These are phyloP conservation scores for Tolypocladium nubicola DNA, from an alignment of 2,329 filamentous ascomycete genomes.

Conservation along the genomic window DNA sequence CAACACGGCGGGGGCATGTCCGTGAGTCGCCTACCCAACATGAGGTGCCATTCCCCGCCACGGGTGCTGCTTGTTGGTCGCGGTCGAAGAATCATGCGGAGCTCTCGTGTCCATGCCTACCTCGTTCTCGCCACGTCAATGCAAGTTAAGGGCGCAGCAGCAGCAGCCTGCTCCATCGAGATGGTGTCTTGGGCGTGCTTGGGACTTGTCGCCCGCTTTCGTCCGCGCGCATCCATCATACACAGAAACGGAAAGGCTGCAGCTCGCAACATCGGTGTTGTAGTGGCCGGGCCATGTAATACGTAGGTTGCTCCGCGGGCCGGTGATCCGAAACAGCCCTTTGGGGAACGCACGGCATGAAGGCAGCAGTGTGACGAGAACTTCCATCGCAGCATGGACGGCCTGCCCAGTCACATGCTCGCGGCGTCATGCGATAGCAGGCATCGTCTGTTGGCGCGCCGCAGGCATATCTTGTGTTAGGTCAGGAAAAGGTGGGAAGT, in stretches of 20 bases:
- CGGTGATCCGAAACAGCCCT: neutral
- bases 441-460: neutral
- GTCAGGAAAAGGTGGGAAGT: neutral
- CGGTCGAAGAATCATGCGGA: too few species aligned
- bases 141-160: neutral
- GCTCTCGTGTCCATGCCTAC: too few species aligned
- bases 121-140: neutral
- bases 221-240: neutral
- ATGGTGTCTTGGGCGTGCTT: neutral
- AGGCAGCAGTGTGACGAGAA: neutral
- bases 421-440: neutral
- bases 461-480: neutral
- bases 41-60: too few species aligned
- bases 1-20: neutral
- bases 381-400: too few species aligned
- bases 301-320: neutral
- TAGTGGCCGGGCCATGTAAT: too few species aligned
- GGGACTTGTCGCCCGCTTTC: neutral
- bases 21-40: neutral
- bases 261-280: neutral
- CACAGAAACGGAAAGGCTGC: neutral
- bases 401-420: neutral
- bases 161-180: neutral
- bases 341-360: neutral
- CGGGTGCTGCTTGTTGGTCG: too few species aligned